These are phyloP conservation scores for Phytophthora pinifolia DNA, from an alignment of 352 stramenopile species.

Conservation along the genomic window DNA sequence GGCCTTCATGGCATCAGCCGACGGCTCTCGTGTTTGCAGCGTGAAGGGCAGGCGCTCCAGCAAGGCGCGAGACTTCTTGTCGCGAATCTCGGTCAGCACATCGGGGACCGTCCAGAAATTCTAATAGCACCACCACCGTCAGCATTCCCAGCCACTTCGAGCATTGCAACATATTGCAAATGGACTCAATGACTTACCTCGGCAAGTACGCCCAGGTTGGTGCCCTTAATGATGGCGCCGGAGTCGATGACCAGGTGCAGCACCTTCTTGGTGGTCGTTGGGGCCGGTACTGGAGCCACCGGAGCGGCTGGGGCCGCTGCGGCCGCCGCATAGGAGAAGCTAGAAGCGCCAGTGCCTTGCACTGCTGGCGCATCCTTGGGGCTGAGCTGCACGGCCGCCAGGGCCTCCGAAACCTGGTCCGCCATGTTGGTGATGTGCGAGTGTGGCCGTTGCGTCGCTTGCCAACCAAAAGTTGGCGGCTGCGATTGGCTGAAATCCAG, in stretches of 20 bases:
- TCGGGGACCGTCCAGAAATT: conserved; percentile 89
- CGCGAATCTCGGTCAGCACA: conserved; percentile 83
- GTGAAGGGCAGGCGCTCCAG: conserved; percentile 76
- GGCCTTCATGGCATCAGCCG: conserved; percentile 72
- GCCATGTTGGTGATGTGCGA: conserved; percentile 23
- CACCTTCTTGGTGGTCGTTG: conserved; percentile 60
- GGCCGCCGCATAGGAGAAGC: conserved; percentile 12
- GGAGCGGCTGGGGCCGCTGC: conserved; percentile 7
- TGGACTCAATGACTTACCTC: conserved; percentile 39
- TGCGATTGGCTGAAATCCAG: neutral
- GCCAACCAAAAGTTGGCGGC: conserved; percentile 37
- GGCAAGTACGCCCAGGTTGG: conserved; percentile 67
- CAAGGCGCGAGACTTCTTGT: conserved; percentile 70
- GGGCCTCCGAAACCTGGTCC: conserved; percentile 19
- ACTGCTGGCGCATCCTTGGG: neutral
- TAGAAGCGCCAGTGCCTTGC: neutral
- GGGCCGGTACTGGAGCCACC: neutral
- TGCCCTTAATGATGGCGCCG: conserved; percentile 88
- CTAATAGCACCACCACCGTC: conserved; percentile 21
- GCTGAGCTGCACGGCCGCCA: conserved; percentile 22
- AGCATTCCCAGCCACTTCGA: conserved; percentile 12
- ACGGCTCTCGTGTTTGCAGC: conserved; percentile 79
- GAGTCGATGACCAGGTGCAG: conserved; percentile 83
- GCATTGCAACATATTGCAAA: neutral
- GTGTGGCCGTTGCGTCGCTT: conserved; percentile 24